Base-by-base conservation (phyloP, 129 eudicot genomes). In the Solidago caesia region DNA sequence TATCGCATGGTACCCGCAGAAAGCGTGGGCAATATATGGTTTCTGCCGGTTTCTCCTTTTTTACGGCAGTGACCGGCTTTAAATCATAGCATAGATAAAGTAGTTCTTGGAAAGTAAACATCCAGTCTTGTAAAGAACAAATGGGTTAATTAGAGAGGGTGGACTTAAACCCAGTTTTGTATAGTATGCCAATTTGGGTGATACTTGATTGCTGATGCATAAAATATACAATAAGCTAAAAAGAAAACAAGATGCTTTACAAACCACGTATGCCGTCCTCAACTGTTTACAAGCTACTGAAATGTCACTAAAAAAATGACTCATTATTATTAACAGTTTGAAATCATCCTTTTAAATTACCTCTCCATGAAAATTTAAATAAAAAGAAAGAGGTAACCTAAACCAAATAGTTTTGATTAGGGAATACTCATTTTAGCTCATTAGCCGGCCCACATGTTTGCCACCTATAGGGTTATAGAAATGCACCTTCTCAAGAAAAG, bases 401-500 rank as follows among this genome's bases (percentile, higher is more conserved):
- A 48, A 25, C 74, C 26, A 29, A 51, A 49, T 45, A n/a, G 7
- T 27, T 68, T 47, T 69, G 60, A 47, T 16, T 49, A 69, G 51
- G 33, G 10, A 29, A 48, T 51, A 70, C 47, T 39, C 0, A 8
- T 26, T 29, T 75, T 70, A n/a, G 41, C 8, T 33, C 7, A 12
- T 39, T 29, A 68, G 10, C 60, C 5, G 3, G 1, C 29, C 67
- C 59, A 0, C 11, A 70, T 41, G 6, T 47, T 2, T 74, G 51
- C 12, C 70, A 48, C 48, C 47, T 43, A 45, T 21, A 58, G 77
- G 39, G 68, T 44, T 77, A 47, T 29, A 72, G 64, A 33, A 65
- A 64, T 29, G 70, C 64, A 95, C 99, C 99, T 89, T 91, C 68
- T 95, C 92, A 70, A 95, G 81, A 64, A 91, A 95, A 67, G 91